Conservation (phyloP, 2,329 filamentous ascomycete genomes). For the Aspergillus amoenus region DNA sequence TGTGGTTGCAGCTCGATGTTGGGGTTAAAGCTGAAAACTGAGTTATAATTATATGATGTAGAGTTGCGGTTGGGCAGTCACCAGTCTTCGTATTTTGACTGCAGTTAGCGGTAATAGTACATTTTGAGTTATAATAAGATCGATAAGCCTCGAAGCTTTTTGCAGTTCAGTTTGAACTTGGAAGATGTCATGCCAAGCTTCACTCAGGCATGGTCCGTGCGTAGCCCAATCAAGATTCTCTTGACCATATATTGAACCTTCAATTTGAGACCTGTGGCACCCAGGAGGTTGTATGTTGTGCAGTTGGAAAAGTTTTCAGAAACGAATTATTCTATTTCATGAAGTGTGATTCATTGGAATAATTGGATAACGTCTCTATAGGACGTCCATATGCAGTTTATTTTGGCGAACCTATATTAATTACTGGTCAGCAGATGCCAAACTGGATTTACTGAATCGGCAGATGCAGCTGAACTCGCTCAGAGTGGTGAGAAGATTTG, state of each 20-base stretch:
- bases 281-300: background rate
- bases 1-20: background rate
- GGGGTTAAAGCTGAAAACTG: background rate
- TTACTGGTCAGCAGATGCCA: constrained; percentile 3
- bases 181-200: constrained; percentile 35
- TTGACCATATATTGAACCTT: background rate
- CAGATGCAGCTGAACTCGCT: constrained; percentile 27
- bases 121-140: background rate
- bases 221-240: constrained; percentile 1
- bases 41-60: background rate
- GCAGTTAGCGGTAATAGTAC: background rate
- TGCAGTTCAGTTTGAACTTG: background rate
- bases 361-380: background rate
- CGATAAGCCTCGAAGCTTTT: background rate
- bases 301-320: background rate
- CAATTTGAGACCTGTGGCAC: no score
- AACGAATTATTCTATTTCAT: background rate
- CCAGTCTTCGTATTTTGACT: background rate
- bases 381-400: background rate
- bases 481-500: constrained; percentile 67
- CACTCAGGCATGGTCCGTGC: constrained; percentile 27
- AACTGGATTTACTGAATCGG: background rate
- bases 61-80: background rate
- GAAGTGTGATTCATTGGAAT: background rate
- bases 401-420: background rate